Evolutionary conservation across 257 asterid species (phyloP), one percentile per base, ranked within the genome.

Genomic region (Solanum commersonii): DNA sequence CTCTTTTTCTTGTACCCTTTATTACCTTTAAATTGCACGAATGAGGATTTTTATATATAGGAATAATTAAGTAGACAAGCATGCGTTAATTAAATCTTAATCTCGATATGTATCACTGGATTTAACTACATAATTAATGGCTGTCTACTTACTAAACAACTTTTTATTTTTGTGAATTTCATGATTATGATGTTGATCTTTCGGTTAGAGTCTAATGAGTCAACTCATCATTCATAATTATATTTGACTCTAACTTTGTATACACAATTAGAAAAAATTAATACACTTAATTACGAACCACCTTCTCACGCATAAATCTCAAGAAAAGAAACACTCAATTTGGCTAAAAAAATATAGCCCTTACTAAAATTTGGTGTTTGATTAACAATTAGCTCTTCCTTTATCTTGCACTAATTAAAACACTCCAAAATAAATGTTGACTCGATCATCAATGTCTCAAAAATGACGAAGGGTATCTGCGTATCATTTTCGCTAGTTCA

Each of bases 21-120:
- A 79, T 81, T 29, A 34, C 42, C 42, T 46, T 81, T 22, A 79
- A 52, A 46, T 81, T 46, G 85, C 63, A 49, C 85, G 85, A 79
- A 46, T 81, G 42, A 46, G 85, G 84, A 77, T 77, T 38, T 11
- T 23, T 38, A 38, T 38, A 20, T 35, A 22, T 74, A 56, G 25
- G 11, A 56, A 56, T 56, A 77, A 22, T 37, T 23, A 77, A 77
- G 40, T 81, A 81, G 31, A 46, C 70, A 81, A 81, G 85, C 85
- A 46, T 49, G 85, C 85, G 85, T 18, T 81, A 10, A 49, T 18
- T 46, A 16, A 81, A 49, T 46, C 42, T 81, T 79, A 81, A 81
- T 81, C 84, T 38, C 5, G 70, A 81, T 81, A 10, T 46, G 16
- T 81, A 81, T 49, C 29, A 81, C 85, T 5, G 20, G 70, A 29